These are phyloP conservation scores for Cytospora chrysosperma DNA, from an alignment of 2,329 filamentous ascomycete genomes.

Conservation along the genomic window DNA sequence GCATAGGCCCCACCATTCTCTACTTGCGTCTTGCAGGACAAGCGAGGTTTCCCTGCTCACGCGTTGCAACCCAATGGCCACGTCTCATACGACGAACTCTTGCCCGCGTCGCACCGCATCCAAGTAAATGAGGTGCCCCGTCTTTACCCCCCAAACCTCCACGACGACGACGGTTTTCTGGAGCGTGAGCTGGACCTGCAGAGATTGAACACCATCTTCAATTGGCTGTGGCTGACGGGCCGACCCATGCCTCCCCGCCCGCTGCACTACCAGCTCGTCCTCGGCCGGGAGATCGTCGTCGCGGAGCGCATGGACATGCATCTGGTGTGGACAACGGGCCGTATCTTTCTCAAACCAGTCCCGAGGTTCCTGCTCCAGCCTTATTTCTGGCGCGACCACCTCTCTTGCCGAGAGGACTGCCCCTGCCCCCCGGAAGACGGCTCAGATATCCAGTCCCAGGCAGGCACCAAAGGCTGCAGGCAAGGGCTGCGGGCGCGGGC, in stretches of 20 bases:
- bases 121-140: neutral
- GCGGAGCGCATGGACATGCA: constrained; percentile 42
- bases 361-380: constrained; percentile 37
- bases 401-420: constrained; percentile 18
- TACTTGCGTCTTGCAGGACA: no score
- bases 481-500: constrained; percentile 30
- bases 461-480: neutral
- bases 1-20: no score
- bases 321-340: constrained; percentile 39
- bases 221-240: neutral
- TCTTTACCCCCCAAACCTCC: neutral
- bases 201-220: neutral
- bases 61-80: no score
- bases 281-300: constrained; percentile 38
- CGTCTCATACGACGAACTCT: neutral
- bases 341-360: constrained; percentile 37
- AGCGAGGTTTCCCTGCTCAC: no score
- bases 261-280: constrained; percentile 40
- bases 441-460: neutral
- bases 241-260: constrained; percentile 21
- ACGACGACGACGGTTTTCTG: neutral
- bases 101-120: constrained; percentile 4
- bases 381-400: constrained; percentile 31
- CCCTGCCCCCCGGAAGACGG: neutral
- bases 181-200: neutral